These are phyloP conservation scores for Saccharum spontaneum DNA, from an alignment of 176 grass and related monocot genomes.

Conservation along the genomic window DNA sequence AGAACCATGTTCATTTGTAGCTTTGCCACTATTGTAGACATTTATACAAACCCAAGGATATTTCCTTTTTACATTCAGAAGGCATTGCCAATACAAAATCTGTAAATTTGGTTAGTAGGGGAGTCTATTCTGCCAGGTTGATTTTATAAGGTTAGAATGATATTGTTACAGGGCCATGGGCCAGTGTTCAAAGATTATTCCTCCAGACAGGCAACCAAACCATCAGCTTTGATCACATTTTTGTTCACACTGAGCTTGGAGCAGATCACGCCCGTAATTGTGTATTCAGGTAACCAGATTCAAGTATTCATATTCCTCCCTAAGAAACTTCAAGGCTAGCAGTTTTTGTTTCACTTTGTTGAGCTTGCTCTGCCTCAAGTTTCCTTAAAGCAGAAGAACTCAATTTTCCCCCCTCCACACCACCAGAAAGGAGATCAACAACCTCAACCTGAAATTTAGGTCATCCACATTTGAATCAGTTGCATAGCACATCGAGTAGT, in stretches of 20 bases:
- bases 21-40: constrained; percentile 19
- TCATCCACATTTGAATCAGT: neutral
- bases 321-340: constrained; percentile 25
- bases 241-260: constrained; percentile 12
- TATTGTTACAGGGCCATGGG: constrained; percentile 29
- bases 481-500: neutral
- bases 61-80: constrained; percentile 29
- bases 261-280: neutral
- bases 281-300: constrained; percentile 21
- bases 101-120: constrained; percentile 33
- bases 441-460: constrained; percentile 58
- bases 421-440: constrained; percentile 65
- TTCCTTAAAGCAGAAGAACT: constrained; percentile 67
- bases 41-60: neutral
- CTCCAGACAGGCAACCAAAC: constrained; percentile 8
- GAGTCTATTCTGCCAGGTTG: constrained; percentile 36
- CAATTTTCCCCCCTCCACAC: constrained; percentile 42
- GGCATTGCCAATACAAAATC: constrained; percentile 31
- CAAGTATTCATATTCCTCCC: neutral
- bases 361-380: constrained; percentile 42
- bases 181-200: constrained; percentile 9
- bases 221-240: neutral
- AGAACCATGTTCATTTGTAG: constrained; percentile 23
- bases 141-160: constrained; percentile 25
- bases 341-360: constrained; percentile 22